phyloP scores from a whole-genome alignment of 2,329 filamentous ascomycete genomes.

The Xylariaceae sp. region DNA sequence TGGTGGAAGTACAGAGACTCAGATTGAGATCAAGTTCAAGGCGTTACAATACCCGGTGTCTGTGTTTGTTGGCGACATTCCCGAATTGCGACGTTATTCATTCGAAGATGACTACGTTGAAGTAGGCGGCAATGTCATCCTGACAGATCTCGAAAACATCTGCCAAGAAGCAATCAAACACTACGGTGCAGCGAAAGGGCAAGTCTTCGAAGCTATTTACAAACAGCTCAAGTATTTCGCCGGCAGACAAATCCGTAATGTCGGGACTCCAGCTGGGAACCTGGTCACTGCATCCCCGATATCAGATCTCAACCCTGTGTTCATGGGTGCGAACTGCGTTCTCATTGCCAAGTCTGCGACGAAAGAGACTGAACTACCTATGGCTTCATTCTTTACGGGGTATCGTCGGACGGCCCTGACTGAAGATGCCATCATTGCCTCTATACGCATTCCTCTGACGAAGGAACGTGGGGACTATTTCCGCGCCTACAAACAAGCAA shows the following conservation, averaged over 20 bases:
- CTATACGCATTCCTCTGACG: slow-evolving; percentile 78
- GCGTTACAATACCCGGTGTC: slow-evolving; percentile 84
- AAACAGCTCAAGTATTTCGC: slow-evolving; percentile 96
- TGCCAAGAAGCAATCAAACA: slow-evolving; percentile 73
- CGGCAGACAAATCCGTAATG: slow-evolving; percentile 91
- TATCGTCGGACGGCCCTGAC: slow-evolving; percentile 83
- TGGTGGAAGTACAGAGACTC: slow-evolving; percentile 92
- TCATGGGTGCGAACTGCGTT: slow-evolving; percentile 80
- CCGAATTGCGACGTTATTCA: slow-evolving; percentile 77
- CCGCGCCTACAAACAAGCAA: slow-evolving; percentile 90
- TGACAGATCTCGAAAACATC: slow-evolving; percentile 87
- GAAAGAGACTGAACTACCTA: slow-evolving; percentile 78
- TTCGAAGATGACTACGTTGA: slow-evolving; percentile 81
- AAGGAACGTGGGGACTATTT: slow-evolving; percentile 75
- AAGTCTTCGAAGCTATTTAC: slow-evolving; percentile 84
- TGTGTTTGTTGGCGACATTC: slow-evolving; percentile 89
- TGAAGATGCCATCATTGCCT: slow-evolving; percentile 77
- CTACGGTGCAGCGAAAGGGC: slow-evolving; percentile 67
- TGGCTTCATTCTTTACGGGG: slow-evolving; percentile 87
- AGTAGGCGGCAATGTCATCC: slow-evolving; percentile 84
- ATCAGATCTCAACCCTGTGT: slow-evolving; percentile 90
- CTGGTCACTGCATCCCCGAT: slow-evolving; percentile 93
- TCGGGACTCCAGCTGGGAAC: slow-evolving; percentile 95
- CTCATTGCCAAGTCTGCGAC: slow-evolving; percentile 74
- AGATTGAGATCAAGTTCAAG: slow-evolving; percentile 99